Evolutionary conservation across 495 filamentous ascomycete species (phyloP).

Genomic region (Neurospora sp.): DNA sequence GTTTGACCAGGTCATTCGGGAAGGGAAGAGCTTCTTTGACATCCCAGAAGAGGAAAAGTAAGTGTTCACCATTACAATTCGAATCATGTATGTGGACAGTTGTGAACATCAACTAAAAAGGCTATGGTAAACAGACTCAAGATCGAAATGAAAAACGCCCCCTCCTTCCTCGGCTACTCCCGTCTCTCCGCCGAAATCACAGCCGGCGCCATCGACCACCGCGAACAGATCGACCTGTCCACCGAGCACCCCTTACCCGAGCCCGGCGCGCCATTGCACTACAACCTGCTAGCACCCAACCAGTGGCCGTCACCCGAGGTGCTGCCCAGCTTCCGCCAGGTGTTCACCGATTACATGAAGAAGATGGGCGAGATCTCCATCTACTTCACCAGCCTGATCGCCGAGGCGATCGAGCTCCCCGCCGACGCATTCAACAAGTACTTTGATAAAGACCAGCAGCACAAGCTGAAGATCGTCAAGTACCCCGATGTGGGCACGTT

Average conservation of each 20-base stretch:
- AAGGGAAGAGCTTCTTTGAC: constrained; percentile 69
- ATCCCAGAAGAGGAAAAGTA: constrained; percentile 71
- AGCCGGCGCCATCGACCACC: constrained; percentile 49
- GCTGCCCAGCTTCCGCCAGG: constrained; percentile 62
- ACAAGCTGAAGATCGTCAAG: constrained; percentile 89
- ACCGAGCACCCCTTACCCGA: constrained; percentile 60
- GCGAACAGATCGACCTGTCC: constrained; percentile 88
- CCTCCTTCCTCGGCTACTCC: constrained; percentile 53
- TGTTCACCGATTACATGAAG: constrained; percentile 64
- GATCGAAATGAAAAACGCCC: constrained; percentile 84
- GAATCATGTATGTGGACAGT: neutral
- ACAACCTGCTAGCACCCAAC: constrained; percentile 75
- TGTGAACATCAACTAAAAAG: neutral
- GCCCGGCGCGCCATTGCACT: constrained; percentile 56
- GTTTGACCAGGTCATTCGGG: constrained; percentile 54
- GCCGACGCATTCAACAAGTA: constrained; percentile 67
- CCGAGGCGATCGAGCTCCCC: constrained; percentile 73
- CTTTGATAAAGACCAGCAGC: constrained; percentile 72
- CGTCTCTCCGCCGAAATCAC: constrained; percentile 54
- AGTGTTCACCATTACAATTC: neutral
- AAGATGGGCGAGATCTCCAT: constrained; percentile 60
- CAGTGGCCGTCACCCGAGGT: constrained; percentile 69
- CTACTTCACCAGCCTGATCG: constrained; percentile 74
- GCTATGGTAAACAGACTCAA: constrained; percentile 39
- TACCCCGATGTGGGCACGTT: constrained; percentile 56